Evolutionary conservation across 2,329 filamentous ascomycete genomes (phyloP).

Genomic region (Colletotrichum liaoningense): DNA sequence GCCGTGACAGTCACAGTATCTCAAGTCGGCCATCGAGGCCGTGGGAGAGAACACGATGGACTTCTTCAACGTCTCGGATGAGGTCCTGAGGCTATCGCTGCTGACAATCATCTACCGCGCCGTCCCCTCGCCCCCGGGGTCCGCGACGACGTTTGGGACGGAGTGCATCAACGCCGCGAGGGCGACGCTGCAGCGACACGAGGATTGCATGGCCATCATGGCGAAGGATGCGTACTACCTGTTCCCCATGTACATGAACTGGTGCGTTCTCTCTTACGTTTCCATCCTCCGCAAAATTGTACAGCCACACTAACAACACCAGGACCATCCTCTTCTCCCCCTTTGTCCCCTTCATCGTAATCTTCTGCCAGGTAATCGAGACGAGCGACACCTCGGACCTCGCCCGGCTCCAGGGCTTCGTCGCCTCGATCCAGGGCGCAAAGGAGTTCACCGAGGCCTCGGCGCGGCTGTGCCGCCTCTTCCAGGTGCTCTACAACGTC

Average conservation of each 20-base stretch:
- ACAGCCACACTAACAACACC: not conserved
- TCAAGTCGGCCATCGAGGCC: conserved; percentile 10
- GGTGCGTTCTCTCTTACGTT: conserved; percentile 44
- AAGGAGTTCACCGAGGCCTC: conserved; percentile 59
- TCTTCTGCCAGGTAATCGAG: conserved; percentile 63
- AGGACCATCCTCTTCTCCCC: conserved; percentile 62
- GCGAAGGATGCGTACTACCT: conserved; percentile 50
- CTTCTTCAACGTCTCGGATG: conserved; percentile 51
- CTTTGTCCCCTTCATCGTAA: conserved; percentile 64
- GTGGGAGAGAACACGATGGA: conserved; percentile 46
- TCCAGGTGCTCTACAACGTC: conserved; percentile 68
- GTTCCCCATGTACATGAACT: conserved; percentile 54
- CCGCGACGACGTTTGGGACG: conserved; percentile 50
- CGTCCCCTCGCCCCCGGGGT: conserved; percentile 43
- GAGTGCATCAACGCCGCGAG: conserved; percentile 56
- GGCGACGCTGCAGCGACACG: conserved; percentile 52
- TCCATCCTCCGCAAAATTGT: too few species aligned
- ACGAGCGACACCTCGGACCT: conserved; percentile 55
- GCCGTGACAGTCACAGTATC: conserved; percentile 23
- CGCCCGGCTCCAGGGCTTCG: conserved; percentile 61
- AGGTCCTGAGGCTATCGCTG: conserved; percentile 54
- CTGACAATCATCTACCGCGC: conserved; percentile 57
- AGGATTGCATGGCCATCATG: conserved; percentile 53
- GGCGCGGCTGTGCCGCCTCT: conserved; percentile 66
- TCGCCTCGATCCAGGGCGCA: conserved; percentile 61